Conservation (phyloP, 2,329 filamentous ascomycete genomes). For the Sarocladiaceae sp. region DNA sequence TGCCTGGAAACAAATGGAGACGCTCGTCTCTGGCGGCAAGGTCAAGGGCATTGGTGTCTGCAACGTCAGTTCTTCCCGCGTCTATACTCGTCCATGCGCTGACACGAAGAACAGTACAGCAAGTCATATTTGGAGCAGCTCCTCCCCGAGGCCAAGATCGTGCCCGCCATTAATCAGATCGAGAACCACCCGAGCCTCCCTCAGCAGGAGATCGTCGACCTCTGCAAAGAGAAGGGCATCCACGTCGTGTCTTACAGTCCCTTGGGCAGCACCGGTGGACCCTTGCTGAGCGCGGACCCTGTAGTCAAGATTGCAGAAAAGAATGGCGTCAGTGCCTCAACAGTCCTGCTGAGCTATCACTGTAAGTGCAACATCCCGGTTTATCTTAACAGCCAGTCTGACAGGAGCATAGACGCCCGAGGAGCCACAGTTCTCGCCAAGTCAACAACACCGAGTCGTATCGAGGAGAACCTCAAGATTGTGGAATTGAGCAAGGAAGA, state of each 20-base stretch:
- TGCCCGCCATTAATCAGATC: conserved; percentile 67
- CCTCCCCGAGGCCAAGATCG: conserved; percentile 44
- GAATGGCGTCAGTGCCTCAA: conserved; percentile 55
- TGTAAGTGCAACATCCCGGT: conserved; percentile 41
- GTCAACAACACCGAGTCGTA: conserved; percentile 63
- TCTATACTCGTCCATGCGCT: background rate
- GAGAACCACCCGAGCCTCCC: conserved; percentile 70
- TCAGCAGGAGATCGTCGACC: conserved; percentile 67
- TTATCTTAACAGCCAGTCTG: conserved; percentile 10
- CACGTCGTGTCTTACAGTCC: conserved; percentile 69
- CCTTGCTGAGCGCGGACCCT: conserved; percentile 59
- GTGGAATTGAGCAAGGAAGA: conserved; percentile 63
- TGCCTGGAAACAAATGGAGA: conserved; percentile 76
- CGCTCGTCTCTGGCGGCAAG: conserved; percentile 56
- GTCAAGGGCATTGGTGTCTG: conserved; percentile 49
- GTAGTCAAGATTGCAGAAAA: conserved; percentile 62
- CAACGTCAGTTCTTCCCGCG: conserved; percentile 36
- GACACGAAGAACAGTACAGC: conserved; percentile 39
- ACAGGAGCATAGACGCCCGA: conserved; percentile 51
- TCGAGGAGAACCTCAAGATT: conserved; percentile 65
- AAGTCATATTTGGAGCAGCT: conserved; percentile 52
- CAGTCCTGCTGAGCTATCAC: conserved; percentile 68
- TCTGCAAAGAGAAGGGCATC: conserved; percentile 64
- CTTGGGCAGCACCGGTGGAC: conserved; percentile 60
- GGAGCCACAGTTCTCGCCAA: conserved; percentile 70